These are phyloP conservation scores for Coelastrella sp. DNA, from an alignment of 139 green algal genomes.

Conservation along the genomic window DNA sequence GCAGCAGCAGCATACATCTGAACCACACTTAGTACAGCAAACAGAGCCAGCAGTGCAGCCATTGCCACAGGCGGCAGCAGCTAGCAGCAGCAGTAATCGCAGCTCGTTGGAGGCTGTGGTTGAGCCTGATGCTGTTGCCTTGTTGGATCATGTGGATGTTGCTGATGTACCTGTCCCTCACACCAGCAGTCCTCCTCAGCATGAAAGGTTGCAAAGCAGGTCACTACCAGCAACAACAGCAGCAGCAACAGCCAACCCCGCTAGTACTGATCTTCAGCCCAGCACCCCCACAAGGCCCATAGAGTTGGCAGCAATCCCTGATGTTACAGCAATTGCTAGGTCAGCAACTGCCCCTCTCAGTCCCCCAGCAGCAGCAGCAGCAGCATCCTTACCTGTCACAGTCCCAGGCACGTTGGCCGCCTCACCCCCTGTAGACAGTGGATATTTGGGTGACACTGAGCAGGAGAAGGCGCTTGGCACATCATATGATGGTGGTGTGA, in stretches of 20 bases:
- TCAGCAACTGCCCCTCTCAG: background rate
- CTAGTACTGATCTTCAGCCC: too few species aligned
- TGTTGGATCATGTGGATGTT: background rate
- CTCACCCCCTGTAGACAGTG: conserved; percentile 31
- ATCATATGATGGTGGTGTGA: conserved; percentile 1
- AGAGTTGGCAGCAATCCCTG: background rate
- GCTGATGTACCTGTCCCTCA: background rate
- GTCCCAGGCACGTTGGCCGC: background rate
- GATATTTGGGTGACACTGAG: conserved; percentile 51
- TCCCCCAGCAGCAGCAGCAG: background rate
- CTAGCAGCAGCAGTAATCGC: conserved; percentile 8
- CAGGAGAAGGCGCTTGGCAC: background rate
- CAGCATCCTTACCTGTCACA: background rate
- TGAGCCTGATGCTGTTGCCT: background rate
- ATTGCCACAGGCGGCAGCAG: conserved; percentile 28
- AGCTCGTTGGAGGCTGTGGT: background rate
- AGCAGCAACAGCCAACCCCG: too few species aligned
- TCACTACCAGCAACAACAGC: background rate
- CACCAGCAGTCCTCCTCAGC: background rate
- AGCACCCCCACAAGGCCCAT: conserved; percentile 7
- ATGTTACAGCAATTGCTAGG: background rate
- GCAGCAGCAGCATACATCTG: too few species aligned
- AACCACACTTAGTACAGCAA: too few species aligned
- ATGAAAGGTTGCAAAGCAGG: background rate
- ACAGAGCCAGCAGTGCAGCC: too few species aligned